These are phyloP conservation scores for Margaritispora aquatica DNA, from an alignment of 495 filamentous ascomycete genomes.

Conservation along the genomic window DNA sequence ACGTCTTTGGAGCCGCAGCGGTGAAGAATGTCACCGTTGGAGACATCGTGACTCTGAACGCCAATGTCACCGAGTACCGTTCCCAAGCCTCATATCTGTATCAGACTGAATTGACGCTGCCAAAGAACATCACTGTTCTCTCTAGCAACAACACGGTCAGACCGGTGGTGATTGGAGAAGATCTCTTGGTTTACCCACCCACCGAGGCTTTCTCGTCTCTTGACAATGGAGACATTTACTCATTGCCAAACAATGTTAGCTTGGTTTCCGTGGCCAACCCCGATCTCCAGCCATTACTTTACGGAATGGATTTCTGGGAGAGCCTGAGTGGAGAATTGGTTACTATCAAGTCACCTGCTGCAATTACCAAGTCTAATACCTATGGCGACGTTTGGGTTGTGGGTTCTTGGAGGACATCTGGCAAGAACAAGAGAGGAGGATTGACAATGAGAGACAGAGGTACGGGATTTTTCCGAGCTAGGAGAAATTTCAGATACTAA, in stretches of 20 bases:
- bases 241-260: conserved; percentile 44
- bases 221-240: conserved; percentile 48
- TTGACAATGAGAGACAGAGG: conserved; percentile 44
- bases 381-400: conserved; percentile 59
- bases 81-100: conserved; percentile 43
- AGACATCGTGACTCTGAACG: conserved; percentile 50
- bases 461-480: not conserved
- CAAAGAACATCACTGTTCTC: conserved; percentile 38
- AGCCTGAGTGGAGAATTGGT: conserved; percentile 52
- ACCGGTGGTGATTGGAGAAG: conserved; percentile 47
- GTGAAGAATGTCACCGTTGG: conserved; percentile 41
- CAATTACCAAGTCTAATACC: conserved; percentile 43
- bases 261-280: conserved; percentile 49
- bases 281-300: conserved; percentile 41
- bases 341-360: conserved; percentile 39
- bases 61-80: conserved; percentile 49
- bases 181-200: conserved; percentile 39
- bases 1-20: conserved; percentile 42
- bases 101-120: conserved; percentile 46
- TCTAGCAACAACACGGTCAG: conserved; percentile 38
- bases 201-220: conserved; percentile 43
- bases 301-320: conserved; percentile 63
- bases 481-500: not conserved
- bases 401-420: conserved; percentile 47
- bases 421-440: conserved; percentile 46